Conservation (phyloP, 179 eudicot genomes). For the Camellia oleifera region DNA sequence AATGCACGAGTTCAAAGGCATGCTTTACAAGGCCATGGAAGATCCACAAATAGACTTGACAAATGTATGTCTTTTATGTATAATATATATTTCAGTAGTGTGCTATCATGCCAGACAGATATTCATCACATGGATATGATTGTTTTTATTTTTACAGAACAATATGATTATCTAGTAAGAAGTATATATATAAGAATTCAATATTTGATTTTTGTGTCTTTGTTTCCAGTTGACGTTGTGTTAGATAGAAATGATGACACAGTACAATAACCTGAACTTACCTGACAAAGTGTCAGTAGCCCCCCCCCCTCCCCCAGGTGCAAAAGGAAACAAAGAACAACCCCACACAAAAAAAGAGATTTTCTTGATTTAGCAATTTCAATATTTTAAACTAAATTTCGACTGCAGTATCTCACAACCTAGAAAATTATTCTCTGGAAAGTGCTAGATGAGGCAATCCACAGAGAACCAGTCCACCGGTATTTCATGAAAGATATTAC, state of each 20-base stretch:
- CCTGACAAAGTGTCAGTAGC: neutral
- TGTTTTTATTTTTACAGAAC: neutral
- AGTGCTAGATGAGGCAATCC: neutral
- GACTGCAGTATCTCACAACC: neutral
- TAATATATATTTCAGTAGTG: neutral
- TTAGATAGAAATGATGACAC: neutral
- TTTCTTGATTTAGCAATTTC: neutral
- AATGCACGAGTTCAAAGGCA: constrained; percentile 93
- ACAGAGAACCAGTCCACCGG: no score
- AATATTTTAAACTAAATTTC: neutral
- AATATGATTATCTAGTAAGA: neutral
- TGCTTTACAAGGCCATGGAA: constrained; percentile 89
- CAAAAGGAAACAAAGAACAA: no score
- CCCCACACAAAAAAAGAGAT: no score
- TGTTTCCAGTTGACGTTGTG: neutral
- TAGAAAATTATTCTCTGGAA: neutral
- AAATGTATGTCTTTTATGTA: constrained; percentile 49
- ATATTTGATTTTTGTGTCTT: neutral
- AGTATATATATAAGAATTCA: no score
- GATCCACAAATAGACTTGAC: constrained; percentile 87
- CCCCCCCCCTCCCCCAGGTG: neutral
- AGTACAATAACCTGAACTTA: neutral
- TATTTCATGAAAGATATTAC: no score
- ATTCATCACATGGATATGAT: neutral
- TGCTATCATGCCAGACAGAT: neutral